These are phyloP conservation scores for Taxawa tesnikishii DNA, from an alignment of 2,329 filamentous ascomycete species.

Conservation along the genomic window DNA sequence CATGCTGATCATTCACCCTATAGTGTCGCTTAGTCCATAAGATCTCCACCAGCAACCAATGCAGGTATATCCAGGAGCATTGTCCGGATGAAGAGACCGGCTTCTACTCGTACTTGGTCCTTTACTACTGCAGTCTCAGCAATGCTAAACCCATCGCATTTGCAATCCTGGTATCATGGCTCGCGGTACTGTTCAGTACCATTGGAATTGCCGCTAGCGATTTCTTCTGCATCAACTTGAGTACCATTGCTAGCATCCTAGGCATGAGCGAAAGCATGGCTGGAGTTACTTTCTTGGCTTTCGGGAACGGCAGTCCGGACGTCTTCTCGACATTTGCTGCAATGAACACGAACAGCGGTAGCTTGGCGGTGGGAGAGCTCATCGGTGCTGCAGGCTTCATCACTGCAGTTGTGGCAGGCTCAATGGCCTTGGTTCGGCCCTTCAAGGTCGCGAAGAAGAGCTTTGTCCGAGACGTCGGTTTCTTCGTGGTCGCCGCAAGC, in stretches of 20 bases:
- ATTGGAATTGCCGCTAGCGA: slow-evolving; percentile 97
- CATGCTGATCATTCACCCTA: slow-evolving; percentile 16
- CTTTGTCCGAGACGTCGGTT: slow-evolving; percentile 82
- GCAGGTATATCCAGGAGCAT: slow-evolving; percentile 69
- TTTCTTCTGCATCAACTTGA: slow-evolving; percentile 95
- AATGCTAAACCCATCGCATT: slow-evolving; percentile 67
- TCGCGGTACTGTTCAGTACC: slow-evolving; percentile 82
- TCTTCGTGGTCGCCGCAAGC: slow-evolving; percentile 75
- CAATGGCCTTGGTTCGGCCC: slow-evolving; percentile 92
- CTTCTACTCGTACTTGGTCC: slow-evolving; percentile 71
- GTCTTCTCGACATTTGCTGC: slow-evolving; percentile 98
- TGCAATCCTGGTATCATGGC: slow-evolving; percentile 64
- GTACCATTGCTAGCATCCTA: slow-evolving; percentile 77
- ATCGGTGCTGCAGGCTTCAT: slow-evolving; percentile 95
- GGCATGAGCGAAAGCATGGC: slow-evolving; percentile 94
- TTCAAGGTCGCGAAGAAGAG: slow-evolving; percentile 84
- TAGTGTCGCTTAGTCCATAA: slow-evolving; percentile 71
- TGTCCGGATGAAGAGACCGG: slow-evolving; percentile 86
- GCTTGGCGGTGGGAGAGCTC: slow-evolving; percentile 86
- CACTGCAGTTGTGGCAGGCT: slow-evolving; percentile 87
- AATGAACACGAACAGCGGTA: slow-evolving; percentile 95
- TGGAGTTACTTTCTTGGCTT: slow-evolving; percentile 89
- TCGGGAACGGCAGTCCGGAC: slow-evolving; percentile 95
- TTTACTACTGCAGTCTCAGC: slow-evolving; percentile 78
- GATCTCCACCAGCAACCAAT: slow-evolving; percentile 55